Evolutionary conservation across 2,329 filamentous ascomycete genomes (phyloP), one percentile per base, ranked within the genome.

Genomic region (Botryotinia narcissicola): DNA sequence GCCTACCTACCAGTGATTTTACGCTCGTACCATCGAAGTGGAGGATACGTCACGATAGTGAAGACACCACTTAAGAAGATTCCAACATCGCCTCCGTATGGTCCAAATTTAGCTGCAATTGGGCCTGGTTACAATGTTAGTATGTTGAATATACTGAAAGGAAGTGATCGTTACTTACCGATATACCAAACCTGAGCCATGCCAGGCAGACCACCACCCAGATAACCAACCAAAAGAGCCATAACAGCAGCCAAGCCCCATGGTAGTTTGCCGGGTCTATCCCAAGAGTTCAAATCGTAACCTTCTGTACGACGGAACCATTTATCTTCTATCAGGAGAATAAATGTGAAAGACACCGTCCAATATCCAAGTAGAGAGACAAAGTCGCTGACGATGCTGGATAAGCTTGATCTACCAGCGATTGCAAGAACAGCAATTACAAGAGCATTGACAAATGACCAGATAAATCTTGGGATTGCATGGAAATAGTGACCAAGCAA

Each of bases 391-490:
- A 80, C 79, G 29, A 80, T 80, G 18, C 12, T 70, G 6, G 79
- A 80, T 16, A 80, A 74, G 67, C 77, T 76, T 22, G 78, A 48
- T 25, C 78, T 74, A 5, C 79, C 79, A 14, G 78, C 78, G 60
- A 80, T 79, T 29, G 79, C 79, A 5, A 80, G 72, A 32, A 79
- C 74, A 18, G 76, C 78, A 51, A 80, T 75, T 2, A 80, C 76
- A 20, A 80, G 69, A 8, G 78, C 79, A 67, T 78, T 79, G 59
- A 77, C 29, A 40, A 80, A 78, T 8, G 78, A 80, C 79, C 79
- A 80, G 70, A 80, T 75, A 70, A 80, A 79, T 35, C 79, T 76
- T 9, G 79, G 79, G 37, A 85, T 73, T 57, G 78, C 79, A 67
- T 80, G 79, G 72, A 80, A 80, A 71, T 78, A 80, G 46, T 80